Conservation (phyloP, 768 basidiomycete genomes). For the Filobasidium floriforme region DNA sequence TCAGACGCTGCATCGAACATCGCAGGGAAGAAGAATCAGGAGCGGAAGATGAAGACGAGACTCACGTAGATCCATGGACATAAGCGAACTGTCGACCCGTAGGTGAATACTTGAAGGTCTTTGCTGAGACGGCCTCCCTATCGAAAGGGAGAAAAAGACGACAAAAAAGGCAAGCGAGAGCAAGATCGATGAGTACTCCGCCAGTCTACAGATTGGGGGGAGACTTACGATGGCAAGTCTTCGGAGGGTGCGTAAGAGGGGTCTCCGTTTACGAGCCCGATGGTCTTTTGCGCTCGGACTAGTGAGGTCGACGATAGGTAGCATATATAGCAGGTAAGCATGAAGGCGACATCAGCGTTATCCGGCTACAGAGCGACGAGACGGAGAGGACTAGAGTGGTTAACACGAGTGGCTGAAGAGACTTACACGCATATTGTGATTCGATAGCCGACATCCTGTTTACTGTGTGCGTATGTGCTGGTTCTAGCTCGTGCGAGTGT, state of each 20-base stretch:
- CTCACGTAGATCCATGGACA: slow-evolving; percentile 66
- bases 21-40: background rate
- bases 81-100: slow-evolving; percentile 85
- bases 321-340: too few species aligned
- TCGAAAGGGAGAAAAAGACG: slow-evolving; percentile 13
- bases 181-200: too few species aligned
- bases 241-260: slow-evolving; percentile 64
- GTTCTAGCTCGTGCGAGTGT: background rate
- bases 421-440: slow-evolving; percentile 1
- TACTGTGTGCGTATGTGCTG: background rate
- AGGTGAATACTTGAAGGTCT: slow-evolving; percentile 70
- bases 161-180: too few species aligned
- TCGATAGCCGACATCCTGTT: background rate
- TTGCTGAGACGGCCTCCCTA: slow-evolving; percentile 50
- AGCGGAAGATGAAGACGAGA: slow-evolving; percentile 25
- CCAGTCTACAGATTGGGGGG: too few species aligned
- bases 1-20: too few species aligned
- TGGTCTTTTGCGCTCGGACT: slow-evolving; percentile 78
- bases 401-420: background rate
- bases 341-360: too few species aligned
- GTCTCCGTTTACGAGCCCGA: slow-evolving; percentile 74
- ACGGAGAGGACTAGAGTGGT: too few species aligned
- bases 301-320: background rate
- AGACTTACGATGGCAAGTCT: slow-evolving; percentile 49
- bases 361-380: too few species aligned